Percentiles rank a stretch among this genome's conserved stretches.
Conservation (phyloP, 352 stramenopile species). For the Thraustotheca clavata region DNA sequence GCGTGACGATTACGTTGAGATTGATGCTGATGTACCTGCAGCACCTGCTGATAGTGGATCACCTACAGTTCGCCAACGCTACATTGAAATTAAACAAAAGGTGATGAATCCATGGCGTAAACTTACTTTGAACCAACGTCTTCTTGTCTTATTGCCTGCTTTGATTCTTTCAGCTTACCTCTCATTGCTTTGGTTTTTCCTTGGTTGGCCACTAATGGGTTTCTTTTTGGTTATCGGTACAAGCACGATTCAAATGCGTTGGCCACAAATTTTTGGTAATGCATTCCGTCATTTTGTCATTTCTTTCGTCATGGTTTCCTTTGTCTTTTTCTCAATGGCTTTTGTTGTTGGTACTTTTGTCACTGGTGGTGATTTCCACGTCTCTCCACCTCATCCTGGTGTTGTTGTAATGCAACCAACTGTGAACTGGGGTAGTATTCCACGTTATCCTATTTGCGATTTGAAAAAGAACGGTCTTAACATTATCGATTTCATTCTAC, state of each 20-base stretch:
- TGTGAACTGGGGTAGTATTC: constrained; percentile 42
- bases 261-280: constrained; percentile 73
- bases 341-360: constrained; percentile 84
- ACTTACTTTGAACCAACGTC: constrained; percentile 36
- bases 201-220: constrained; percentile 71
- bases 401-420: constrained; percentile 42
- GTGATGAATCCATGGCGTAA: constrained; percentile 42
- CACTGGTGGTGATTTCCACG: constrained; percentile 71
- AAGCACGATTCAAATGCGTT: constrained; percentile 56
- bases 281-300: constrained; percentile 84
- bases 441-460: constrained; percentile 72
- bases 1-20: background rate
- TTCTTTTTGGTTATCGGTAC: constrained; percentile 53
- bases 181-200: constrained; percentile 48
- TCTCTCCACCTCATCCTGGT: constrained; percentile 47
- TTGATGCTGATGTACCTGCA: constrained; percentile 14
- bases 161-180: constrained; percentile 48
- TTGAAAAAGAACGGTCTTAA: constrained; percentile 48
- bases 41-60: constrained; percentile 46
- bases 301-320: constrained; percentile 71
- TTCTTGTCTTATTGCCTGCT: constrained; percentile 41
- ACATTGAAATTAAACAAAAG: background rate
- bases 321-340: constrained; percentile 82
- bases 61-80: background rate
- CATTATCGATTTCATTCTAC: constrained; percentile 82